Conservation (phyloP, 805 yeast species). For the Saccharomycopsis sp. region DNA sequence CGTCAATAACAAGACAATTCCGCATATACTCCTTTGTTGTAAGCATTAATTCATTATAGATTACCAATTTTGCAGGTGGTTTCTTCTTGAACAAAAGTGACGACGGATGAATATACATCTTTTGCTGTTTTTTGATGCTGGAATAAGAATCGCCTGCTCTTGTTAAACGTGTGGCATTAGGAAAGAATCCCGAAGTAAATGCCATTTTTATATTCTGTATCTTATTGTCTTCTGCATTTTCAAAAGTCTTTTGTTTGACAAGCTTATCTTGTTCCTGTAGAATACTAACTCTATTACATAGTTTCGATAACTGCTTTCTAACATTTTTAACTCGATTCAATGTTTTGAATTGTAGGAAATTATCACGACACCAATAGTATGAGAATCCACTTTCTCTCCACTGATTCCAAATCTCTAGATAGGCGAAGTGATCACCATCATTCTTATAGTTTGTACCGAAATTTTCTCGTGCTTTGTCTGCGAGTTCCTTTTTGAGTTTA, state of each 20-base stretch:
- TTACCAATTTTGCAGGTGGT: constrained; percentile 67
- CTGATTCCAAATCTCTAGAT: constrained; percentile 67
- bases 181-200: constrained; percentile 61
- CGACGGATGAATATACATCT: constrained; percentile 83
- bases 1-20: constrained; percentile 62
- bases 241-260: constrained; percentile 24
- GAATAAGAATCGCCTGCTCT: constrained; percentile 58
- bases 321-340: constrained; percentile 63
- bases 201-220: constrained; percentile 41
- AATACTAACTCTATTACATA: constrained; percentile 48
- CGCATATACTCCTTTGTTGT: constrained; percentile 89
- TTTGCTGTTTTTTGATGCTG: constrained; percentile 57
- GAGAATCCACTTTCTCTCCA: constrained; percentile 69
- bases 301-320: constrained; percentile 55
- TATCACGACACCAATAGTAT: constrained; percentile 77
- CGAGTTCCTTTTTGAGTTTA: constrained; percentile 55
- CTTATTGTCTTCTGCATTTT: constrained; percentile 21
- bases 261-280: constrained; percentile 29
- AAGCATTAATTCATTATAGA: constrained; percentile 77
- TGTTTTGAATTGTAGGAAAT: constrained; percentile 70
- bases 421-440: constrained; percentile 74
- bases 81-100: constrained; percentile 56
- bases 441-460: constrained; percentile 38
- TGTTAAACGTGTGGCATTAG: constrained; percentile 55
- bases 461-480: constrained; percentile 54